phyloP scores from a whole-genome alignment of 2,329 filamentous ascomycete genomes.

The Colletotrichum abscissum region DNA sequence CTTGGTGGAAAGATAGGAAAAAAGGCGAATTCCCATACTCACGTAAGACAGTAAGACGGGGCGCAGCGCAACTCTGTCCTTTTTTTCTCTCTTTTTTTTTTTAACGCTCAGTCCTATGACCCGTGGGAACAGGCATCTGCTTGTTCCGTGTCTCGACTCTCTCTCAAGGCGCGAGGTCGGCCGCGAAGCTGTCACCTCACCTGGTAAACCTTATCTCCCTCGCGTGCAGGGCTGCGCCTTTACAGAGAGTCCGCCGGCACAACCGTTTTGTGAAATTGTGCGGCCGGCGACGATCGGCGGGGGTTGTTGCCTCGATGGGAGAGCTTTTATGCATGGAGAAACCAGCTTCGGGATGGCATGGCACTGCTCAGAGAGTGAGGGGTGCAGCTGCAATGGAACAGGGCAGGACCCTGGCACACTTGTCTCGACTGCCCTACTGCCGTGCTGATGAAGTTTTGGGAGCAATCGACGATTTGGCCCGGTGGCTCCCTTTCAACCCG shows the following conservation, averaged over 20 bases:
- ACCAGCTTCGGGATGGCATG: constrained; percentile 28
- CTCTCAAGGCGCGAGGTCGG: constrained; percentile 5
- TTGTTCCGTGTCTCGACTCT: constrained; percentile 18
- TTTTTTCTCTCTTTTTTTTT: background rate
- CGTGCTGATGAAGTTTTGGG: constrained; percentile 10
- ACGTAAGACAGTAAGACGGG: constrained; percentile 14
- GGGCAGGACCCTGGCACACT: constrained; percentile 21
- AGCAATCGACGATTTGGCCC: constrained; percentile 28
- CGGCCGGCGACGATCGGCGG: constrained; percentile 18
- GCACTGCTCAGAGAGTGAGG: constrained; percentile 27
- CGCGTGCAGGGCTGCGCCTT: constrained; percentile 15
- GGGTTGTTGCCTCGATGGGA: constrained; percentile 2
- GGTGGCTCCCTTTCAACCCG: constrained; percentile 16
- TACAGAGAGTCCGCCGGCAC: constrained; percentile 13
- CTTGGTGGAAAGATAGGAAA: constrained; percentile 15
- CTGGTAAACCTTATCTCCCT: constrained; percentile 33
- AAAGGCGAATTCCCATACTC: constrained; percentile 27
- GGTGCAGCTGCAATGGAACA: constrained; percentile 24
- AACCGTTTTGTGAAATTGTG: constrained; percentile 26
- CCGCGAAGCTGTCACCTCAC: constrained; percentile 27
- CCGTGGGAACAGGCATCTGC: constrained; percentile 16
- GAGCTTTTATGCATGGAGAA: constrained; percentile 28
- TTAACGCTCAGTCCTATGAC: constrained; percentile 25
- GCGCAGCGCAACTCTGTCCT: constrained; percentile 20
- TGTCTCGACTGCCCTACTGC: constrained; percentile 32